These are phyloP conservation scores for Backusella westeae DNA, from an alignment of 192 early-diverging fungal species.

Conservation along the genomic window DNA sequence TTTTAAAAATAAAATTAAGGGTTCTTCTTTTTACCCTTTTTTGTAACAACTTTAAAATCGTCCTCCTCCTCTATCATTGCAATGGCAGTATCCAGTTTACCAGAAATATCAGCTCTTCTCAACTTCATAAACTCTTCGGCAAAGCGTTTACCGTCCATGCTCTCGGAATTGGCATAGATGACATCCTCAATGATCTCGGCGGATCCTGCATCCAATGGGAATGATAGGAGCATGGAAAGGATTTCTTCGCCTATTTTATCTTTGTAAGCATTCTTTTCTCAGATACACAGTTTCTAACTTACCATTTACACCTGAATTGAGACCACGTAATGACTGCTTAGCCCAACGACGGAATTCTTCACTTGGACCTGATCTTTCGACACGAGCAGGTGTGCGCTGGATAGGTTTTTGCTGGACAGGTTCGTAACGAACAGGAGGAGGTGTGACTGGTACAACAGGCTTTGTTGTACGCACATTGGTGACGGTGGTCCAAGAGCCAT, in stretches of 20 bases:
- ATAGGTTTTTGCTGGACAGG: slow-evolving; percentile 17
- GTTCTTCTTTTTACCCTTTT: slow-evolving; percentile 23
- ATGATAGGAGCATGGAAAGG: slow-evolving; percentile 73
- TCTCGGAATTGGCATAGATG: slow-evolving; percentile 70
- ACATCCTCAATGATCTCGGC: slow-evolving; percentile 75
- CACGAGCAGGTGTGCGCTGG: slow-evolving; percentile 7
- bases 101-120: slow-evolving; percentile 62
- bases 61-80: slow-evolving; percentile 20
- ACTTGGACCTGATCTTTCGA: slow-evolving; percentile 37
- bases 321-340: slow-evolving; percentile 56
- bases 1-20: background rate
- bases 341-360: slow-evolving; percentile 78
- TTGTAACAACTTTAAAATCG: slow-evolving; percentile 27
- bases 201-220: slow-evolving; percentile 62
- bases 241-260: slow-evolving; percentile 60
- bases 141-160: slow-evolving; percentile 74
- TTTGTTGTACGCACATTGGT: slow-evolving; percentile 17
- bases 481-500: slow-evolving; percentile 39
- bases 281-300: slow-evolving; percentile 18
- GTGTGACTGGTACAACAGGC: background rate
- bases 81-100: slow-evolving; percentile 31
- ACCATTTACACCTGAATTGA: slow-evolving; percentile 54
- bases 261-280: background rate
- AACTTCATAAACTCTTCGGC: slow-evolving; percentile 77
- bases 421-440: slow-evolving; percentile 18